phyloP scores from a whole-genome alignment of 371 early-diverging fungal genomes.

The Amoeboaphelidium occidentale region DNA sequence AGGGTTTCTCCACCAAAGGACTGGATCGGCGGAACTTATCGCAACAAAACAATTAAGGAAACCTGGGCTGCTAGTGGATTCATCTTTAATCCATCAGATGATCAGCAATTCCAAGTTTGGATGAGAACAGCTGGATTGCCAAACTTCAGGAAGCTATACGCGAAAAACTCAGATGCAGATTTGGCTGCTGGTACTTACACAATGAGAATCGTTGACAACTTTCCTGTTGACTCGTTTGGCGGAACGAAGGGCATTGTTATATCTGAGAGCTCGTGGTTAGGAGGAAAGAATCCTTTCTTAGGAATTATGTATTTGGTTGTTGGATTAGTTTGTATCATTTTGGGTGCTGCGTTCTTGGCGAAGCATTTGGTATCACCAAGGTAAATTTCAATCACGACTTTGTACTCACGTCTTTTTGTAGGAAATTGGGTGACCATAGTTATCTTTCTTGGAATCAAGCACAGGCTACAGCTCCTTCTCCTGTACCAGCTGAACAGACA shows the following conservation, averaged over 20 bases:
- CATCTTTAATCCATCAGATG: neutral
- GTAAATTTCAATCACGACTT: slow-evolving; percentile 12
- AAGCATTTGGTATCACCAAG: slow-evolving; percentile 69
- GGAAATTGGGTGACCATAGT: slow-evolving; percentile 75
- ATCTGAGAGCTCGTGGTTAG: slow-evolving; percentile 67
- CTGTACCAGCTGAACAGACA: slow-evolving; percentile 14
- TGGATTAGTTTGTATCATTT: slow-evolving; percentile 49
- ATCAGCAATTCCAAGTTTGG: slow-evolving; percentile 88
- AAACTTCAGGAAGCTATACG: slow-evolving; percentile 88
- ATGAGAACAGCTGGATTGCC: slow-evolving; percentile 90
- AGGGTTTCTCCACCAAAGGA: slow-evolving; percentile 3
- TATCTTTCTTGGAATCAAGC: slow-evolving; percentile 80
- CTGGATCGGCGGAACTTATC: slow-evolving; percentile 31
- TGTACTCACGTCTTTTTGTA: slow-evolving; percentile 7
- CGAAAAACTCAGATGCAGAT: slow-evolving; percentile 21
- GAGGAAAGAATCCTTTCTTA: slow-evolving; percentile 80
- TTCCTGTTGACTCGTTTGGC: slow-evolving; percentile 32
- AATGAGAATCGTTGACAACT: slow-evolving; percentile 10
- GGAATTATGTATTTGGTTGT: slow-evolving; percentile 77
- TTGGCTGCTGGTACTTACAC: slow-evolving; percentile 12
- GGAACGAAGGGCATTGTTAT: slow-evolving; percentile 81
- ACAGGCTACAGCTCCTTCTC: neutral
- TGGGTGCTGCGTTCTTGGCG: slow-evolving; percentile 59
- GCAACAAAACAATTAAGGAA: slow-evolving; percentile 31
- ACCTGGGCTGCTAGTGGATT: neutral